These are phyloP conservation scores for Monosporascus ibericus DNA, from an alignment of 2,329 filamentous ascomycete species.

Conservation along the genomic window DNA sequence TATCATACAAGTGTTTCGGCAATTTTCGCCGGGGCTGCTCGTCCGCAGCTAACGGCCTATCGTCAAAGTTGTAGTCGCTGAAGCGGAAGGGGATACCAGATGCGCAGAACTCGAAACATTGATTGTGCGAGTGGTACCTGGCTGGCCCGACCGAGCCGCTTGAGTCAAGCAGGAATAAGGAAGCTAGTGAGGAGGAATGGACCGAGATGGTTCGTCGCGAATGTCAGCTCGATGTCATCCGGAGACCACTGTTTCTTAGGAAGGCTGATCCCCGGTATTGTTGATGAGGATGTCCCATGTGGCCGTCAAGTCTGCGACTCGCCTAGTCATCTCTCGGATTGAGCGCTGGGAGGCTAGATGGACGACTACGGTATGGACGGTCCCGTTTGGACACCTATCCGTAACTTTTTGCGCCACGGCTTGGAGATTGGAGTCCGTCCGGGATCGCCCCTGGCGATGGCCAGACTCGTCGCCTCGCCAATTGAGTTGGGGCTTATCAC, in stretches of 20 bases:
- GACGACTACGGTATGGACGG: conserved; percentile 21
- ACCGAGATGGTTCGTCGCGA: conserved; percentile 32
- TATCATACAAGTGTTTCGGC: conserved; percentile 6
- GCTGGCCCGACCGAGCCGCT: conserved; percentile 4
- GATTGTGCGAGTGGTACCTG: conserved; percentile 7
- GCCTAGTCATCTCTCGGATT: conserved; percentile 25
- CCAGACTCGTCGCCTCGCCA: conserved; percentile 27
- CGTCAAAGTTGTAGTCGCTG: conserved; percentile 26
- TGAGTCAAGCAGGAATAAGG: conserved; percentile 26
- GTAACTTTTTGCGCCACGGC: conserved; percentile 18
- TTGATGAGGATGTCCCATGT: conserved; percentile 35
- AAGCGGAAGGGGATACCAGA: conserved; percentile 24
- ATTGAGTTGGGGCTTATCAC: conserved; percentile 27
- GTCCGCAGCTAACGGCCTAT: conserved; percentile 3
- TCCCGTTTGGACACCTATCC: conserved; percentile 1
- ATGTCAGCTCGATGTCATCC: conserved; percentile 32
- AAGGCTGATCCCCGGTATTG: conserved; percentile 33
- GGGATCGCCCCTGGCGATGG: conserved; percentile 29
- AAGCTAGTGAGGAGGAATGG: conserved; percentile 34
- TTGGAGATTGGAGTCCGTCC: conserved; percentile 27
- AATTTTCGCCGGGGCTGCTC: conserved; percentile 10
- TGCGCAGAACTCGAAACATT: conserved; percentile 10
- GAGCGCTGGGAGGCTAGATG: conserved; percentile 26
- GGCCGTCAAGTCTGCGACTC: conserved; percentile 18
- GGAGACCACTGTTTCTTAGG: conserved; percentile 13